Base-by-base conservation (phyloP, 1,139 yeast genomes). In the Candida tetrigidarum region DNA sequence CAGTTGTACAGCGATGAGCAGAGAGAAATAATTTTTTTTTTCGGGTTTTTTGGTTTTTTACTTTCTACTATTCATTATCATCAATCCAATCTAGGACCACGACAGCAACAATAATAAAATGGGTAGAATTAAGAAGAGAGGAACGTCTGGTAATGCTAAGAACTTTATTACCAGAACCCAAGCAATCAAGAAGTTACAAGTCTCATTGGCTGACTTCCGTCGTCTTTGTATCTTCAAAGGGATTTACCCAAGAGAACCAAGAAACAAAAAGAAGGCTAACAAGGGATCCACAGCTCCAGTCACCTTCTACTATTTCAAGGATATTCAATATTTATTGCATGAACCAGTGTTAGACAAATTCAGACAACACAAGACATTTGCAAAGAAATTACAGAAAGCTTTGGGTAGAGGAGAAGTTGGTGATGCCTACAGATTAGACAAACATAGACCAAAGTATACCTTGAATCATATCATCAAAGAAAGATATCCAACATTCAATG, bases 221-320 rank as follows among this genome's bases (percentile, higher is more conserved):
- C 82, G 98, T 62, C 79, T 93, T 60, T 93, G 99, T 78, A 93
- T 93, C 64, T 90, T 93, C 80, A 93, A 93, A 66, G 99, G 99
- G 40, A 86, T 86, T 51, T 86, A 85, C 66, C 99, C 99, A 46
- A 81, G 99, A 65, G 99, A 93, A 64, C 98, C 99, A 43, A 78
- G 95, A 60, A 91, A 89, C 69, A 92, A 91, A 74, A 91, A 88
- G 83, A 92, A 90, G 78, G 97, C 98, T 50, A 93, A 92, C 69
- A 92, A 90, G 68, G 99, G 99, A 19, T 88, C 96, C 18, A 90
- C 97, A 11, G 96, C 96, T 15, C 97, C 96, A 40, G 88, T 87
- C 22, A 95, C 99, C 3, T 95, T 95, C 66, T 93, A 95, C 71
- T 93, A 92, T 67, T 69, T 86, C 53, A 93, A 92, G 67, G 99